Conservation (phyloP, 441 rosid genomes). For the Populus hybrid region DNA sequence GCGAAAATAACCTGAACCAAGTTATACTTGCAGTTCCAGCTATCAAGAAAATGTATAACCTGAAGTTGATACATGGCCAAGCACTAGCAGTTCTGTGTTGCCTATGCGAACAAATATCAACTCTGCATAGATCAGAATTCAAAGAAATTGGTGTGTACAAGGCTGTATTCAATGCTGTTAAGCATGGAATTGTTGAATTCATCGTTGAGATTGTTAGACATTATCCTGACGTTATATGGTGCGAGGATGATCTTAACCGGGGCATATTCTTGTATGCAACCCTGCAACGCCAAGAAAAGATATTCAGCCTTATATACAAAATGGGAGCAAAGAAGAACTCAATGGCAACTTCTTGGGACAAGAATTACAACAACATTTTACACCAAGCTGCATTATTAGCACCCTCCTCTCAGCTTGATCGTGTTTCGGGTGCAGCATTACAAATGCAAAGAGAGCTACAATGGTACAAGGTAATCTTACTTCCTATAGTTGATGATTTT, state of each 20-base stretch:
- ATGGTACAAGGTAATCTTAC: constrained; percentile 52
- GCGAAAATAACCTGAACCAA: neutral
- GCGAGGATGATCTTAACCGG: constrained; percentile 34
- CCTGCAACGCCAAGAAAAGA: constrained; percentile 62
- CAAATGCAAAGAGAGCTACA: constrained; percentile 23
- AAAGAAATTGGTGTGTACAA: constrained; percentile 30
- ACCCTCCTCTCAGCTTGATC: constrained; percentile 53
- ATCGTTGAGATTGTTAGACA: constrained; percentile 45
- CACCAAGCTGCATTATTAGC: constrained; percentile 66
- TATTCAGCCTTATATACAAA: constrained; percentile 57
- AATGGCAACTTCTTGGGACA: constrained; percentile 47
- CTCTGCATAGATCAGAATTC: constrained; percentile 27
- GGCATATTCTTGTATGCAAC: constrained; percentile 55
- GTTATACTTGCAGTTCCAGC: constrained; percentile 39
- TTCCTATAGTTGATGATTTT: neutral
- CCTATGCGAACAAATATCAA: constrained; percentile 48
- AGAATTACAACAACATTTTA: constrained; percentile 44
- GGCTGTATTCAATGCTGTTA: constrained; percentile 51
- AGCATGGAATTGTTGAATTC: constrained; percentile 57
- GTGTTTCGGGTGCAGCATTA: constrained; percentile 66
- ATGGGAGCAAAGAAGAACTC: constrained; percentile 60
- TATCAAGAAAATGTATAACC: constrained; percentile 39
- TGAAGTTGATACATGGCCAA: constrained; percentile 48
- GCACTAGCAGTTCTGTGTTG: constrained; percentile 43
- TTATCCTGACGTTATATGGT: constrained; percentile 58